These are phyloP conservation scores for Blastomyces parvus DNA, from an alignment of 2,329 filamentous ascomycete genomes.

Conservation along the genomic window DNA sequence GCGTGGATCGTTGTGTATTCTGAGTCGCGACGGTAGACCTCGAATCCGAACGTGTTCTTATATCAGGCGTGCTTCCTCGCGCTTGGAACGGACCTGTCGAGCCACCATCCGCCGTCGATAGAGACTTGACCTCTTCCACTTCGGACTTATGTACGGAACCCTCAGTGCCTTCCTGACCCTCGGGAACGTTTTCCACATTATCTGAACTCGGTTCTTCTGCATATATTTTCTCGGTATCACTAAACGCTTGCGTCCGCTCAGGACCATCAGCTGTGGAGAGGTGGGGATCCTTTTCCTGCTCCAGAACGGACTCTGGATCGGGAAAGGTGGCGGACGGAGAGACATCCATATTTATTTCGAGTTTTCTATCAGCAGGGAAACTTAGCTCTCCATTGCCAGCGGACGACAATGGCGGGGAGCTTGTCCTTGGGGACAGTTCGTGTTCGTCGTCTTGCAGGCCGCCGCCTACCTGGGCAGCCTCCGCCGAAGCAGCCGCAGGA, in stretches of 20 bases:
- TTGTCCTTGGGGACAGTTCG: not conserved
- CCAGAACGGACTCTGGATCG: not conserved
- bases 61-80: constrained; percentile 7
- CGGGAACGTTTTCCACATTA: not conserved
- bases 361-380: not conserved
- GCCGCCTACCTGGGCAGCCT: not conserved
- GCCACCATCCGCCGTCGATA: not conserved
- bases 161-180: not conserved
- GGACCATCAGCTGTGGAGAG: not conserved
- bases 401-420: not conserved
- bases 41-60: constrained; percentile 46
- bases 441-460: not conserved
- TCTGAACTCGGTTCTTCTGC: constrained; percentile 6
- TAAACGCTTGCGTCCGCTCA: not conserved
- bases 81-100: not conserved
- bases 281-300: not conserved
- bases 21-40: constrained; percentile 49
- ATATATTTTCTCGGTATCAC: not conserved
- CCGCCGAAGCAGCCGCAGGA: constrained; percentile 8
- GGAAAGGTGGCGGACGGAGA: not conserved
- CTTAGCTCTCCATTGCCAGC: not conserved
- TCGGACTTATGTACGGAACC: not conserved
- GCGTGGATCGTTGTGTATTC: constrained; percentile 46
- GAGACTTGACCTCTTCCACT: not conserved
- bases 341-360: not conserved